phyloP scores from a whole-genome alignment of 2,329 filamentous ascomycete genomes.

The Ophiostoma sp. region DNA sequence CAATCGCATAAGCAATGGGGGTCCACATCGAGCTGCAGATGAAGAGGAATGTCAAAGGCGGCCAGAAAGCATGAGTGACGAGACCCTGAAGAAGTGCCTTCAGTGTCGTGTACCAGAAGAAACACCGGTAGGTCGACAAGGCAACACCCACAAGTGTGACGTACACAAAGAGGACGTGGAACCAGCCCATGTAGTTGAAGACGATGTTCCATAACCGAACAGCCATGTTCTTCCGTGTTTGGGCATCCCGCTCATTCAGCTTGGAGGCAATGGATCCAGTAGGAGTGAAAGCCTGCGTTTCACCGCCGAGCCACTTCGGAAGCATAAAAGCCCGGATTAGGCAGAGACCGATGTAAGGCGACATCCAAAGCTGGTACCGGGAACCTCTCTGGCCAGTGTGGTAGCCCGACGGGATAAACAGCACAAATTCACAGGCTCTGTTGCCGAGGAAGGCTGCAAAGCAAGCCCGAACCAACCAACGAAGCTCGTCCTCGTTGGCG shows the following conservation, averaged over 20 bases:
- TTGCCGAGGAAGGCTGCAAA: constrained; percentile 48
- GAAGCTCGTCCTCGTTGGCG: constrained; percentile 47
- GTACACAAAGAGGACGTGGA: constrained; percentile 53
- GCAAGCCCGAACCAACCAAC: constrained; percentile 53
- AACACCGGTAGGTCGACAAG: constrained; percentile 48
- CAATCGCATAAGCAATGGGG: constrained; percentile 56
- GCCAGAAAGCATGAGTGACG: constrained; percentile 58
- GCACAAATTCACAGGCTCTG: constrained; percentile 50
- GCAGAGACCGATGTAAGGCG: constrained; percentile 39
- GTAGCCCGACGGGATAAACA: constrained; percentile 54
- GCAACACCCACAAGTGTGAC: constrained; percentile 48
- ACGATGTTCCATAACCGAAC: constrained; percentile 42
- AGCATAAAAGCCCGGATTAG: constrained; percentile 55
- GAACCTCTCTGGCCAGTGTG: constrained; percentile 53
- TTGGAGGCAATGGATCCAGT: constrained; percentile 53
- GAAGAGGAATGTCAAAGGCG: constrained; percentile 53
- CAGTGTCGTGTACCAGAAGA: constrained; percentile 37
- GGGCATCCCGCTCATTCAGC: constrained; percentile 54
- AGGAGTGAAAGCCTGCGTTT: constrained; percentile 54
- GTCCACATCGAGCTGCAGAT: constrained; percentile 52
- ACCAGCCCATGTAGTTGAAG: constrained; percentile 39
- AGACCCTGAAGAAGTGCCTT: constrained; percentile 43
- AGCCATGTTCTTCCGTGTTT: constrained; percentile 47
- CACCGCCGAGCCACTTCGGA: constrained; percentile 55
- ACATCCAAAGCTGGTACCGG: constrained; percentile 57